phyloP scores from a whole-genome alignment of 1,284 basidiomycete species.

The Trametes pubescens region DNA sequence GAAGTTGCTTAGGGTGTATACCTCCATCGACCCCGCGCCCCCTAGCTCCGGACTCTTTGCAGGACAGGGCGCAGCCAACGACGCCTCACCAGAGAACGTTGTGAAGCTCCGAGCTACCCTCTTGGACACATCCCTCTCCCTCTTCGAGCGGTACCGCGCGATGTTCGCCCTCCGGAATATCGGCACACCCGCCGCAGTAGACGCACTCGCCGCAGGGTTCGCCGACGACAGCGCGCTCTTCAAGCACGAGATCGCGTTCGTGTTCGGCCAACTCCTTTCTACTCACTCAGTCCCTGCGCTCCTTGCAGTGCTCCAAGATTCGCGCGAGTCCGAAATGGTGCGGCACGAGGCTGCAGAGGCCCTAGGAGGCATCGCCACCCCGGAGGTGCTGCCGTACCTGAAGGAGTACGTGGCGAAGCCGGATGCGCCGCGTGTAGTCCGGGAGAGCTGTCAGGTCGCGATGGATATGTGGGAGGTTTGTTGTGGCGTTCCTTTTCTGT shows the following conservation, averaged over 20 bases:
- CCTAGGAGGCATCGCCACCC: constrained; percentile 94
- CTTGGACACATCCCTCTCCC: constrained; percentile 72
- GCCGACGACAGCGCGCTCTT: constrained; percentile 88
- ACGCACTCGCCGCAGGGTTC: constrained; percentile 93
- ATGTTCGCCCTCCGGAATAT: constrained; percentile 98
- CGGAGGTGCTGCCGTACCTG: constrained; percentile 88
- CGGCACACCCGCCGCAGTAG: constrained; percentile 82
- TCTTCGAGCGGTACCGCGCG: constrained; percentile 96
- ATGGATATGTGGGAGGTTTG: constrained; percentile 96
- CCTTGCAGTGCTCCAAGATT: constrained; percentile 78
- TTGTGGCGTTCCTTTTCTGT: constrained; percentile 6
- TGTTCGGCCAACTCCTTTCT: constrained; percentile 96
- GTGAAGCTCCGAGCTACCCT: constrained; percentile 69
- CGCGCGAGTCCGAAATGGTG: constrained; percentile 93
- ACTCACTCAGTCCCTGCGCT: constrained; percentile 90
- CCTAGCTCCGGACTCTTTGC: constrained; percentile 69
- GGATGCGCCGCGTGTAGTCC: constrained; percentile 89
- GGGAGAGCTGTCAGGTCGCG: constrained; percentile 96
- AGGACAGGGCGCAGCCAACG: constrained; percentile 57
- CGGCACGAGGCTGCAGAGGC: constrained; percentile 99
- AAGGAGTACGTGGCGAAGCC: constrained; percentile 84
- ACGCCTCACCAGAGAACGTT: constrained; percentile 58
- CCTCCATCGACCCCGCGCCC: constrained; percentile 96
- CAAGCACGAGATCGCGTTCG: constrained; percentile 98
- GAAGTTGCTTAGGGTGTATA: constrained; percentile 71